Conservation (phyloP, 805 yeast species). For the Myxozyma vanderwaltii region DNA sequence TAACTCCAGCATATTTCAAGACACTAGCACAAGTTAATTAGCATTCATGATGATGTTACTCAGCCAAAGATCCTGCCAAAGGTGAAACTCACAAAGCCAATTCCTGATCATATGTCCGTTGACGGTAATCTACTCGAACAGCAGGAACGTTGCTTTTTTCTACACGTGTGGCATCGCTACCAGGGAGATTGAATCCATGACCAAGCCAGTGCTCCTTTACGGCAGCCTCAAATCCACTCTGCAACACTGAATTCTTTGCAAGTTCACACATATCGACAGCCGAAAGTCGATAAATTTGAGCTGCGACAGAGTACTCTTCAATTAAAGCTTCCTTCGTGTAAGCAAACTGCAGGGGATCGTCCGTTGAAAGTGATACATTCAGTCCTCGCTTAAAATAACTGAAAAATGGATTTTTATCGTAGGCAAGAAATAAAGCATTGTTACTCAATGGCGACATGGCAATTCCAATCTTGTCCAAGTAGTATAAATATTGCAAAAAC, state of each 20-base stretch:
- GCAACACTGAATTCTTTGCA: conserved; percentile 88
- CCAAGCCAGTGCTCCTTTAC: conserved; percentile 95
- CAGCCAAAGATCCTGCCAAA: not conserved
- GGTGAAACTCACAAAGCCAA: conserved; percentile 42
- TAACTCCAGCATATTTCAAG: conserved; percentile 9
- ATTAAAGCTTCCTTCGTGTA: conserved; percentile 96
- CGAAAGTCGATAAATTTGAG: conserved; percentile 91
- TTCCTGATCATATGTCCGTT: conserved; percentile 78
- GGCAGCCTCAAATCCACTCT: conserved; percentile 89
- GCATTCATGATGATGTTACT: not conserved
- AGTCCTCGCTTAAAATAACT: conserved; percentile 88
- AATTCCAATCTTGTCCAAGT: conserved; percentile 90
- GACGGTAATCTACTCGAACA: conserved; percentile 79
- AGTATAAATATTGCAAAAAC: conserved; percentile 88
- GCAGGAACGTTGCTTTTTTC: conserved; percentile 95
- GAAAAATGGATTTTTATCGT: conserved; percentile 95
- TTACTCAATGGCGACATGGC: conserved; percentile 99
- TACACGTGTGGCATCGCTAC: conserved; percentile 81
- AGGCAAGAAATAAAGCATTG: conserved; percentile 91
- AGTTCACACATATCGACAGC: conserved; percentile 97
- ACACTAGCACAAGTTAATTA: conserved; percentile 10
- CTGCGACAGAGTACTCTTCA: conserved; percentile 97
- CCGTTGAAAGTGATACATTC: conserved; percentile 92
- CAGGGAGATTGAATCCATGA: conserved; percentile 52
- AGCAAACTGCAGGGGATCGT: conserved; percentile 96